Evolutionary conservation across 305 asterid species (phyloP), one percentile per base, ranked within the genome.

Genomic region (Plantago coronopus): DNA sequence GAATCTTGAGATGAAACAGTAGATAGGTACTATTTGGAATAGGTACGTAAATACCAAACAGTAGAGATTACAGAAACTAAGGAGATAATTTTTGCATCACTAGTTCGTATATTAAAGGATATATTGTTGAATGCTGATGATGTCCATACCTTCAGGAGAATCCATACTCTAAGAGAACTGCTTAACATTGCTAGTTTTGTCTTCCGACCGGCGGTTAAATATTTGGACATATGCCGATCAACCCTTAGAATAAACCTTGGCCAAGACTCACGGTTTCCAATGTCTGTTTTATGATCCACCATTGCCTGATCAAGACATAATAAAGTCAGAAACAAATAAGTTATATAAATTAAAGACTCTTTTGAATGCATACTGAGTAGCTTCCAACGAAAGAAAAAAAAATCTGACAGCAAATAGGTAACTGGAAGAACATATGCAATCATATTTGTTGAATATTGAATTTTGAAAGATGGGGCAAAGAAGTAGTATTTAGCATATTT

Each of bases 121-220:
- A 14, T 16, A 23, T 13, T 21, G 43, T 29, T 16, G 11, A 23
- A 22, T 21, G 43, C 38, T 16, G 11, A 17, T 45, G 56, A 48
- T 43, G 43, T 63, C 53, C 83, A 57, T 78, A 87, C 99, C 96
- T 89, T 94, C 17, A 87, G 83, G 74, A 89, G 93, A 73, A 89
- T 86, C 96, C 97, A 94, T 58, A 89, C 96, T 85, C 89, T 94
- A 62, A 94, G 96, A 76, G 97, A 94, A 76, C 95, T 89, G 64
- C 97, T 87, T 81, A 94, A 77, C 59, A 82, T 70, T 12, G 95
- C 99, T 46, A 94, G 77, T 74, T 84, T 87, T 63, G 97, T 82
- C 84, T 84, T 81, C 85, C 78, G 89, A 68, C 99, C 97, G 8
- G 94, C 78, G 62, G 99, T 94, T 66, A 94, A 75, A 65, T 85